Evolutionary conservation across 805 yeast species (phyloP).

Genomic region (Blastobotrys muscicola): DNA sequence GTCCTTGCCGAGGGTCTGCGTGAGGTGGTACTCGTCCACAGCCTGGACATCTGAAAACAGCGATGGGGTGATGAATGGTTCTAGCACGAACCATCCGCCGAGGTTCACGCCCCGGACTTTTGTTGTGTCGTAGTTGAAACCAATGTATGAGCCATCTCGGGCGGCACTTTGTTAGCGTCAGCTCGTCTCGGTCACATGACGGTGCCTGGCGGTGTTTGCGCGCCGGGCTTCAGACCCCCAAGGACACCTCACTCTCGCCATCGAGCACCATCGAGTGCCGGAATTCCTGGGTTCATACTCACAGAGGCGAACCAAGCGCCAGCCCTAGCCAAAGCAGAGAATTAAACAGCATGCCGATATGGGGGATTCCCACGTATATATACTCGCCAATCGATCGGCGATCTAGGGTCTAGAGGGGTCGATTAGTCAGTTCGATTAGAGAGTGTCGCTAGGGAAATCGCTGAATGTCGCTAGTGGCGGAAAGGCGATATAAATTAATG

Average conservation of each 20-base stretch:
- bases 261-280: background rate
- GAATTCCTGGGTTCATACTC: background rate
- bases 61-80: constrained; percentile 79
- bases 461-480: no score
- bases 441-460: no score
- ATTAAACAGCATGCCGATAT: no score
- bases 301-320: no score
- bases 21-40: constrained; percentile 73
- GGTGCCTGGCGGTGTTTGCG: background rate
- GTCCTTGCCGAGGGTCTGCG: constrained; percentile 50
- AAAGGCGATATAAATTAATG: no score
- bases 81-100: constrained; percentile 88
- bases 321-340: no score
- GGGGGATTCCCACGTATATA: no score
- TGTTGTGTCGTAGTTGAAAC: constrained; percentile 22
- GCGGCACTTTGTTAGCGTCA: background rate
- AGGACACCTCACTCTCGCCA: background rate
- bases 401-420: no score
- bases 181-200: background rate
- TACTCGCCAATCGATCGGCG: no score
- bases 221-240: no score
- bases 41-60: constrained; percentile 39
- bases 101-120: constrained; percentile 47
- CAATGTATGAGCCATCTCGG: background rate
- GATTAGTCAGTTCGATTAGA: no score